Base-by-base conservation (phyloP, 2,329 filamentous ascomycete genomes). In the Hypoxylon sp. region DNA sequence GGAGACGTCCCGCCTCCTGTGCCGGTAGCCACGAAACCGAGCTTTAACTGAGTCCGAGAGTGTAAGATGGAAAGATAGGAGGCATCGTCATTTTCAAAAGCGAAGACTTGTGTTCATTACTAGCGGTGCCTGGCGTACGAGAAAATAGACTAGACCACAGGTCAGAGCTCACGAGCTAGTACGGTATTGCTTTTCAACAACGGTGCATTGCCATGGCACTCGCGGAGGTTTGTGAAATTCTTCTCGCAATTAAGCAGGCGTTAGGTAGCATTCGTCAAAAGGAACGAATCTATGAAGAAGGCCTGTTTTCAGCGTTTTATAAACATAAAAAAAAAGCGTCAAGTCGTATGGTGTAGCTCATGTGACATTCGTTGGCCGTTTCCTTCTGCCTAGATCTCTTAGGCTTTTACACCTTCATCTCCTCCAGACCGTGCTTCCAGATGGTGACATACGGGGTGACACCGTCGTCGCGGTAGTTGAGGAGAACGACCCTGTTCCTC, bases 391-490 rank as follows among this genome's bases (percentile, higher is more conserved):
- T 33, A 42, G 48, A 21, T 42, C 38, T 27, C 38, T n/a, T 37
- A 47, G 50, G 46, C 43, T 20, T 18, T 83, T 94, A 99, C 70
- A 98, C 92, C 91, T 99, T 98, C 83, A 87, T 87, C 82, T 89
- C 88, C 70, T 81, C 82, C 66, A 98, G 79, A 74, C 94, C 95
- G 81, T 97, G 90, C 87, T 98, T 97, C 94, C 93, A 98, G 81
- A 96, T 81, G 68, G 87, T 90, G 71, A 96, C 83, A 75, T 85
- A 99, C 60, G 95, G 95, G 53, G 94, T 98, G 69, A 89, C 78
- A 77, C 95, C 95, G 72, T 98, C 95, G 77, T 97, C 93, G 72
- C 95, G 94, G 87, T 97, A 99, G 86, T 97, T 96, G 75, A 97
- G 89, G 68, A 97, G 90, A 67, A 93, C 83, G 71, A 97, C 83